These are phyloP conservation scores for Irpex sp. DNA, from an alignment of 1,284 basidiomycete genomes.

Conservation along the genomic window DNA sequence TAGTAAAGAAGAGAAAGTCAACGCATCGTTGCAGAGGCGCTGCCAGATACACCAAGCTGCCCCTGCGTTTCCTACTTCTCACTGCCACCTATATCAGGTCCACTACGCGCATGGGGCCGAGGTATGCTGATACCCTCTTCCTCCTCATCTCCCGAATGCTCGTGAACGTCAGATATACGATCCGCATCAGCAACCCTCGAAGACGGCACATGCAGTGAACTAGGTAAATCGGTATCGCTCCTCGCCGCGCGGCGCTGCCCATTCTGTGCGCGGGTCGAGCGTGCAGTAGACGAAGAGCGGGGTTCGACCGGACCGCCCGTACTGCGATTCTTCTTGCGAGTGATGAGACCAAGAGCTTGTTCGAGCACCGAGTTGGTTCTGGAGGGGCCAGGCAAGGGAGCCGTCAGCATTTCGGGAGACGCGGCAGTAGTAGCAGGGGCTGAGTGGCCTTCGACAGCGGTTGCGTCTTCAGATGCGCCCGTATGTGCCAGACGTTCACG, in stretches of 20 bases:
- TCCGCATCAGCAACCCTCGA: background rate
- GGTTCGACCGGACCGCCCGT: background rate
- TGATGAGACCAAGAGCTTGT: constrained; percentile 2
- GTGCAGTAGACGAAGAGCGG: background rate
- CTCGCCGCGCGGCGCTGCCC: background rate
- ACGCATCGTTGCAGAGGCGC: background rate
- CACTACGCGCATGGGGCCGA: constrained; percentile 6
- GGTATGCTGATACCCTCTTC: constrained; percentile 6
- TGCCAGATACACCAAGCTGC: background rate
- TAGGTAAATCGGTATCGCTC: background rate
- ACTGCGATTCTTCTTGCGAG: background rate
- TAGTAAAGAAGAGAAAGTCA: too few relatives aligned
- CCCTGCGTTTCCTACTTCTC: background rate
- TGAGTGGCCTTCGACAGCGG: background rate
- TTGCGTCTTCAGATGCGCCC: constrained; percentile 7
- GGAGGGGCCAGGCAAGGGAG: background rate
- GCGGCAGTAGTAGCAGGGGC: background rate
- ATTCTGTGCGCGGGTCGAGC: background rate
- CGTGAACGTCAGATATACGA: constrained; percentile 8
- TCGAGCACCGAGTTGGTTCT: background rate
- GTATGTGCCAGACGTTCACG: constrained; percentile 1
- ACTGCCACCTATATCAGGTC: constrained; percentile 11
- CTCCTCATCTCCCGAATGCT: constrained; percentile 4
- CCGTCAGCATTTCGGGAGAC: background rate
- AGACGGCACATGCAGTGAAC: background rate